Evolutionary conservation across 148 eudicot genomes (phyloP).

Genomic region (Camellia japonica): DNA sequence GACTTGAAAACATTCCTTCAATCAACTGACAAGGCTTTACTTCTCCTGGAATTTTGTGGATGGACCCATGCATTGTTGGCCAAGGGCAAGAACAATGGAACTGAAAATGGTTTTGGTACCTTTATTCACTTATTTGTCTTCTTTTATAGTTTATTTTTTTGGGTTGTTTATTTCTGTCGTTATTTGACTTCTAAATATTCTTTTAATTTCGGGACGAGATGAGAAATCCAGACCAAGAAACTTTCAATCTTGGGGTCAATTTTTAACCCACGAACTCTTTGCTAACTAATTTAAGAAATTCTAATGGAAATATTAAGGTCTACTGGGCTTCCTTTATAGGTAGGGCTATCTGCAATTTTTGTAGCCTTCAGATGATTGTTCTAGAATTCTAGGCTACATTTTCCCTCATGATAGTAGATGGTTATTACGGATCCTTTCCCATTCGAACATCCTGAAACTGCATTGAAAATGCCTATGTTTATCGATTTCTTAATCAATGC

Average conservation of each 20-base stretch:
- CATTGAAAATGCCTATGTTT: neutral
- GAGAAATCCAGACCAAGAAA: neutral
- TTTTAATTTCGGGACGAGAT: neutral
- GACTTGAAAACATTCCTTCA: slow-evolving; percentile 58
- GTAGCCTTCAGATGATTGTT: neutral
- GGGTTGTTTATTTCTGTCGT: neutral
- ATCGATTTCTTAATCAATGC: neutral
- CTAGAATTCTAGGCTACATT: neutral
- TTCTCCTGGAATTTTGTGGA: slow-evolving; percentile 81
- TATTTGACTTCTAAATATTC: neutral
- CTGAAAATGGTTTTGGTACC: slow-evolving; percentile 33
- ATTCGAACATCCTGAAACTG: neutral
- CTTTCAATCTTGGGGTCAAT: neutral
- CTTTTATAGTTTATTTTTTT: neutral
- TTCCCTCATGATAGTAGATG: neutral
- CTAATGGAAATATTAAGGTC: neutral
- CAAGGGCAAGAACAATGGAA: slow-evolving; percentile 34
- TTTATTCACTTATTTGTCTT: neutral
- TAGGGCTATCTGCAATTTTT: neutral
- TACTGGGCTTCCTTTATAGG: neutral
- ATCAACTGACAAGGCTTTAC: slow-evolving; percentile 79
- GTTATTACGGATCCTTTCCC: neutral
- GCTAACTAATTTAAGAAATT: neutral
- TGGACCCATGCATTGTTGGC: slow-evolving; percentile 67
- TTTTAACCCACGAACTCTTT: neutral